Base-by-base conservation (phyloP, 2,329 filamentous ascomycete genomes). In the Colletotrichum sp. region DNA sequence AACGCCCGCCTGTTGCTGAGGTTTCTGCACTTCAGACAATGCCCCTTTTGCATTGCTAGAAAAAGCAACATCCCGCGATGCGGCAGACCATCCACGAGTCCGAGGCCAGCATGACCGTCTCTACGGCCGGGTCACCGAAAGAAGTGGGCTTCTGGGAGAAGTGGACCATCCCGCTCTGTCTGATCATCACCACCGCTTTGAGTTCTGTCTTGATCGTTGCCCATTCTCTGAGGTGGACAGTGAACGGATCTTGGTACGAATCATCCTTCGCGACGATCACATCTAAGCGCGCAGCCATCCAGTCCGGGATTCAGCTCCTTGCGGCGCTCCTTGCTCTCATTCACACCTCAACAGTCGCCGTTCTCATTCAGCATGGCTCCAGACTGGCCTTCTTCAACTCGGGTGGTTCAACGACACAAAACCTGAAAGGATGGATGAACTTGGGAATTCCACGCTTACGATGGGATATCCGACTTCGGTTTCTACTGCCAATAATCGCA, bases 171-270 rank as follows among this genome's bases (percentile, higher is more conserved):
- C 55, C 55, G 16, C 66, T 69, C 24, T 69, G 24, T 34, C 24
- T 69, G 34, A 4, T 69, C 55, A 59, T 74, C 59, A 59, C 71
- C 26, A 70, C 71, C 13, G 24, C 58, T 16, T n/a, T 74, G 14
- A 74, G 71, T 58, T 69, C 66, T 10, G 48, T 70, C 14, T 61
- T 74, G 36, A 38, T 74, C 28, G 71, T 70, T 13, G 66, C 71
- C 10, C 56, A 70, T 21, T 30, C 32, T 4, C 48, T 30, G 14
- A 58, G 34, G 34, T 74, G 71, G 71, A 56, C 61, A 3, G 69
- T 74, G 10, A 68, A 74, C 26, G 71, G 61, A 24, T 70, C 66
- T 14, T 62, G 59, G 56, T 74, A 74, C 61, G 48, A 65, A 14
- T 74, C 59, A 6, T 74, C 66, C 18, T 52, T 70, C 28, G 59